Evolutionary conservation across 345 rosid genomes (phyloP).

Genomic region (Salix exigua): DNA sequence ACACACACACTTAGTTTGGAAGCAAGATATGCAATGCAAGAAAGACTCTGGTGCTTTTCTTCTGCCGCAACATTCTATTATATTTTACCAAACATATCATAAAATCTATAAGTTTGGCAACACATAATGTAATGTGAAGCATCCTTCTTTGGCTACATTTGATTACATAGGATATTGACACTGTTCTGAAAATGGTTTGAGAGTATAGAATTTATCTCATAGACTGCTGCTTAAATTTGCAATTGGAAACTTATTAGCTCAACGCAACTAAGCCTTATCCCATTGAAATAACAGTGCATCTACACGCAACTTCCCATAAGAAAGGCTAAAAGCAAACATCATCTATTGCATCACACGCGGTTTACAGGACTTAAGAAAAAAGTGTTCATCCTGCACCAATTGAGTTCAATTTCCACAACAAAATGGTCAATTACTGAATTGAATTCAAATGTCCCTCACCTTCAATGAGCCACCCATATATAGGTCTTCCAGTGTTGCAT

Average conservation of each 20-base stretch:
- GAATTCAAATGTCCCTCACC: slow-evolving; percentile 38
- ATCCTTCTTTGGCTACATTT: background rate
- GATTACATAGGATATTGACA: background rate
- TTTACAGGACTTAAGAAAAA: background rate
- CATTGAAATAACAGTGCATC: background rate
- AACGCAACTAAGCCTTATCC: background rate
- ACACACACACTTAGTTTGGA: background rate
- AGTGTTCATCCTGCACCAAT: background rate
- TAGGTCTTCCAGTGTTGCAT: slow-evolving; percentile 87
- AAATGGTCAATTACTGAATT: background rate
- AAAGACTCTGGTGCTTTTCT: background rate
- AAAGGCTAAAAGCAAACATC: background rate
- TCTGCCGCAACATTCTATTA: background rate
- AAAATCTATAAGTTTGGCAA: background rate
- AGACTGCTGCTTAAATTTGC: background rate
- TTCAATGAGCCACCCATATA: slow-evolving; percentile 97
- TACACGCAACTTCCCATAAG: background rate
- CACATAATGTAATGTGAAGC: background rate
- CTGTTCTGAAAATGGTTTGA: background rate
- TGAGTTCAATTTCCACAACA: background rate
- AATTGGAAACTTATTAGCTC: no score
- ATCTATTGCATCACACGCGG: background rate
- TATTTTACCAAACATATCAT: background rate
- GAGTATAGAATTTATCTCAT: background rate
- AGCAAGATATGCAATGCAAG: background rate